These are phyloP conservation scores for Aspergillus sp. DNA, from an alignment of 2,329 filamentous ascomycete genomes.

Conservation along the genomic window DNA sequence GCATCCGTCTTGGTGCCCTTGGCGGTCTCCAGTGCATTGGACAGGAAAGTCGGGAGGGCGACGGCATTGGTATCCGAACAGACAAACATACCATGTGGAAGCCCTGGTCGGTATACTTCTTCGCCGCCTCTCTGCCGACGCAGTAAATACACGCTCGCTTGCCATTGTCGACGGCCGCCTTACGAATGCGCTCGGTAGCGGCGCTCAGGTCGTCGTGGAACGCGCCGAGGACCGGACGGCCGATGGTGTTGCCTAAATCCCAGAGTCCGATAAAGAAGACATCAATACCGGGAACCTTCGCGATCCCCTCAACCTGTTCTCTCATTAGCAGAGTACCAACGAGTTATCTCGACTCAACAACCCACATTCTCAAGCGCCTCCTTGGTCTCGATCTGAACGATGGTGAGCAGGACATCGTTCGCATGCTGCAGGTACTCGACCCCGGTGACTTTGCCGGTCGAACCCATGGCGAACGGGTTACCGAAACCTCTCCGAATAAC, in stretches of 20 bases:
- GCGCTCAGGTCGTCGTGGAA: slow-evolving; percentile 49
- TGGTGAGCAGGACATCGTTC: background rate
- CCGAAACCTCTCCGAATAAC: slow-evolving; percentile 55
- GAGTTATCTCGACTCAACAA: background rate
- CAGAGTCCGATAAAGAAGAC: slow-evolving; percentile 56
- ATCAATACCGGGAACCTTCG: slow-evolving; percentile 53
- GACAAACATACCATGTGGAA: slow-evolving; percentile 53
- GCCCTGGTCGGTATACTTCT: slow-evolving; percentile 52
- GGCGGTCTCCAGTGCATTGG: slow-evolving; percentile 34
- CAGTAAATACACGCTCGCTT: slow-evolving; percentile 59
- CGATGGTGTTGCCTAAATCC: slow-evolving; percentile 59
- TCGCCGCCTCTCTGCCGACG: slow-evolving; percentile 52
- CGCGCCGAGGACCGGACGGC: slow-evolving; percentile 49
- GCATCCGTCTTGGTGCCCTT: slow-evolving; percentile 24
- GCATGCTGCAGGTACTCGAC: background rate
- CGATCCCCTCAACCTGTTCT: slow-evolving; percentile 43
- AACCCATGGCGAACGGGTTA: slow-evolving; percentile 52
- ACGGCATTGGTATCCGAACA: slow-evolving; percentile 15
- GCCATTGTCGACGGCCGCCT: slow-evolving; percentile 47
- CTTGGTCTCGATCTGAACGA: background rate
- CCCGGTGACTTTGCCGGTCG: background rate
- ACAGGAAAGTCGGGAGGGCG: slow-evolving; percentile 44
- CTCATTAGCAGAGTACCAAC: background rate
- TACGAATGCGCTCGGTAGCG: background rate
- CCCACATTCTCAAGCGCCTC: background rate